Conservation (phyloP, 768 basidiomycete genomes). For the Dioszegia crocea region DNA sequence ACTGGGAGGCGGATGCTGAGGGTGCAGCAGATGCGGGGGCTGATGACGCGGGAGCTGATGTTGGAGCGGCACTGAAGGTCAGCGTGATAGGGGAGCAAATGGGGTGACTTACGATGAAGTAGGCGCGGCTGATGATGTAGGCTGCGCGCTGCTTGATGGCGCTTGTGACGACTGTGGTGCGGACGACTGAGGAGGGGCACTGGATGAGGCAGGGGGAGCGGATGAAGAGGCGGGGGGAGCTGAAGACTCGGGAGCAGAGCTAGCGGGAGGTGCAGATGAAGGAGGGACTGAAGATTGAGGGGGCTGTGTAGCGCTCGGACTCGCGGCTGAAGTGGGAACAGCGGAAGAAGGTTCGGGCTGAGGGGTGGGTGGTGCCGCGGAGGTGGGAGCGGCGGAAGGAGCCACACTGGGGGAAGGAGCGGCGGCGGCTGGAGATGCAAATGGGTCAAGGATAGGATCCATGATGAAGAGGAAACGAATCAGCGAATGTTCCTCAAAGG, state of each 20-base stretch:
- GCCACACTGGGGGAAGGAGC: not conserved
- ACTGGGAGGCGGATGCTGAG: slow-evolving; percentile 10
- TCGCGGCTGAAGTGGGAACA: slow-evolving; percentile 4
- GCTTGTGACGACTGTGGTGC: not conserved
- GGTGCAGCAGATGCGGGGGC: not conserved
- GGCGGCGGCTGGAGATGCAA: not conserved
- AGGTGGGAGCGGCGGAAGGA: slow-evolving; percentile 5
- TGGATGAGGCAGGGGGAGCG: slow-evolving; percentile 8
- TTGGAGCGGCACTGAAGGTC: slow-evolving; percentile 1
- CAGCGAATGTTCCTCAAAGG: not conserved
- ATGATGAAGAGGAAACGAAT: not conserved
- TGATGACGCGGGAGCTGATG: not conserved
- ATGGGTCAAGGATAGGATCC: not conserved
- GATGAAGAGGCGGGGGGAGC: slow-evolving; percentile 11
- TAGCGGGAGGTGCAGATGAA: slow-evolving; percentile 4
- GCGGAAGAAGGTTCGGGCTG: slow-evolving; percentile 1
- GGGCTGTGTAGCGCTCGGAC: slow-evolving; percentile 4
- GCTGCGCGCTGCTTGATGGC: not conserved
- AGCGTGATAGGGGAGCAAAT: too few species aligned
- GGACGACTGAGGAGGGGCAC: not conserved
- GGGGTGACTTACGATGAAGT: too few species aligned
- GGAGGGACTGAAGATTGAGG: slow-evolving; percentile 7
- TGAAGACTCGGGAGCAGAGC: not conserved
- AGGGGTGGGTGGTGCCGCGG: not conserved
- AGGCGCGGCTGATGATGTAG: not conserved